Conservation (phyloP, 352 stramenopile species). For the Globisporangium heterothallicum region DNA sequence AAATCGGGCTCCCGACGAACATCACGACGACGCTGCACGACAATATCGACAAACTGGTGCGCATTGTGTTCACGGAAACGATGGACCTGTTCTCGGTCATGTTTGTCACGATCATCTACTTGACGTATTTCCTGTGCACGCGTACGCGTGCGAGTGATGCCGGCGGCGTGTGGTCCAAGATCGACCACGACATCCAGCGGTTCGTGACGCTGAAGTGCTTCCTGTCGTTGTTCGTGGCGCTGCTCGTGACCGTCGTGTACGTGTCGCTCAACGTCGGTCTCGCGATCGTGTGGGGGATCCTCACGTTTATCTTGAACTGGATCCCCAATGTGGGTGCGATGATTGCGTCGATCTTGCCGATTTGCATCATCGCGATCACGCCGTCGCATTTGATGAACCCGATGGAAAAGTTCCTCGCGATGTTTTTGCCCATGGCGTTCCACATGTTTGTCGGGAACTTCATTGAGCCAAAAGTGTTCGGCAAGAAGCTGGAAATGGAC, state of each 20-base stretch:
- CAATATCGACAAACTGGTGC: conserved; percentile 85
- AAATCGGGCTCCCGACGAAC: conserved; percentile 79
- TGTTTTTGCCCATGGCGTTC: conserved; percentile 82
- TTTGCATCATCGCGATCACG: conserved; percentile 86
- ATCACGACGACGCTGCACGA: conserved; percentile 88
- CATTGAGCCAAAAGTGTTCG: conserved; percentile 85
- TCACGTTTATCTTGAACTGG: conserved; percentile 88
- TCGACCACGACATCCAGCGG: conserved; percentile 85
- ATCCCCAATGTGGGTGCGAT: conserved; percentile 87
- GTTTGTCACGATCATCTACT: conserved; percentile 88
- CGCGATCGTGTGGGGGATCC: conserved; percentile 83
- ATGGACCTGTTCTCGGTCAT: conserved; percentile 89
- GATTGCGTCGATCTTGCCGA: conserved; percentile 77
- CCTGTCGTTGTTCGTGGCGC: conserved; percentile 79
- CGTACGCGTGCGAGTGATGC: conserved; percentile 79
- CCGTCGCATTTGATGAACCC: conserved; percentile 79
- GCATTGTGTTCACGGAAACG: conserved; percentile 79
- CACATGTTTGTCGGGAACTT: conserved; percentile 89
- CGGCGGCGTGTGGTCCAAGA: conserved; percentile 84
- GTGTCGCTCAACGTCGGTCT: conserved; percentile 86
- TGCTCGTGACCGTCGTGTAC: conserved; percentile 87
- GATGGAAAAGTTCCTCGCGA: conserved; percentile 87
- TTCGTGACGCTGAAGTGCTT: conserved; percentile 89
- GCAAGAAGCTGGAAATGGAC: conserved; percentile 83
- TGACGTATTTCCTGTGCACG: conserved; percentile 86